These are phyloP conservation scores for Ceratocystis harringtonii DNA, from an alignment of 2,329 filamentous ascomycete genomes.

Conservation along the genomic window DNA sequence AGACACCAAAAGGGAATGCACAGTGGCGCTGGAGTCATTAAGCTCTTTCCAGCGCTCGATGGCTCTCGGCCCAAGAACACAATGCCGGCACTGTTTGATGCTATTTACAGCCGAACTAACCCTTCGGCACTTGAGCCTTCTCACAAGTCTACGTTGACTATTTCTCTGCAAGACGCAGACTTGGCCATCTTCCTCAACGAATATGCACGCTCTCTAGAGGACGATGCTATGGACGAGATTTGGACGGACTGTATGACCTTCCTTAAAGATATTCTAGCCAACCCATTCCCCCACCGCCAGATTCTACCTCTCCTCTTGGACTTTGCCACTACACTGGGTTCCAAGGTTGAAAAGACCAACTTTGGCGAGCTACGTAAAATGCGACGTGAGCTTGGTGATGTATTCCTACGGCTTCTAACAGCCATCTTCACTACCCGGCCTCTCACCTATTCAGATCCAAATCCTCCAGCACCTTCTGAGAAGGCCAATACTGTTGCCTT, in stretches of 20 bases:
- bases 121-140: conserved; percentile 61
- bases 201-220: conserved; percentile 78
- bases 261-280: conserved; percentile 73
- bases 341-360: conserved; percentile 95
- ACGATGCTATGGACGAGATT: conserved; percentile 96
- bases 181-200: conserved; percentile 79
- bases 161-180: conserved; percentile 68
- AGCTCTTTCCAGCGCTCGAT: conserved; percentile 77
- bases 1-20: conserved; percentile 2
- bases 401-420: conserved; percentile 73
- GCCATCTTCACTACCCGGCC: conserved; percentile 90
- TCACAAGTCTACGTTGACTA: conserved; percentile 76
- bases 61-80: conserved; percentile 82
- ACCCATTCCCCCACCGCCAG: conserved; percentile 88
- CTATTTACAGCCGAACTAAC: conserved; percentile 88
- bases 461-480: conserved; percentile 27
- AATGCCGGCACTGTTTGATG: conserved; percentile 87
- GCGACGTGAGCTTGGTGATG: conserved; percentile 76
- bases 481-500: conserved; percentile 24
- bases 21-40: conserved; percentile 51
- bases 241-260: conserved; percentile 92
- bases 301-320: conserved; percentile 74
- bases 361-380: conserved; percentile 90
- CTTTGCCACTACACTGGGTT: conserved; percentile 76
- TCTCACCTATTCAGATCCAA: conserved; percentile 50